Evolutionary conservation across 257 asterid genomes (phyloP).

Genomic region (Solanum neorickii): DNA sequence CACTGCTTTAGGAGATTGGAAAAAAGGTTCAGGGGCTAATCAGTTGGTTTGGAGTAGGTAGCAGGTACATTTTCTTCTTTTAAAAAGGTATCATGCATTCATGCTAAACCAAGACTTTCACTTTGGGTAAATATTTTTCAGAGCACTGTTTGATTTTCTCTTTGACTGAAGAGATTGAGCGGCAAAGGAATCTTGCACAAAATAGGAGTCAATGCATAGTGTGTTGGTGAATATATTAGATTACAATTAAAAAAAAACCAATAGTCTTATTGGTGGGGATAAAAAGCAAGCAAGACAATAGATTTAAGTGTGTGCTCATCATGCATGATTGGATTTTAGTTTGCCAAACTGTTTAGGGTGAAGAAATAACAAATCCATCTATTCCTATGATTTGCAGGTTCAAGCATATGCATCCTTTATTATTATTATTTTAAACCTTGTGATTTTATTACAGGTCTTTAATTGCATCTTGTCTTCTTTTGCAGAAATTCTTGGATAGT

Average conservation of each 20-base stretch:
- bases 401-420: not conserved
- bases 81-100: not conserved
- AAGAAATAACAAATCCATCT: not conserved
- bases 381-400: not conserved
- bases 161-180: not conserved
- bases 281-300: not conserved
- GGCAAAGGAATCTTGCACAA: not conserved
- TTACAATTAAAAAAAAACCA: not conserved
- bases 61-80: not conserved
- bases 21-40: not conserved
- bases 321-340: not conserved
- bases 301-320: not conserved
- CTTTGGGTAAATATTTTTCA: not conserved
- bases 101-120: not conserved
- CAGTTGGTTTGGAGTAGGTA: not conserved
- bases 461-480: constrained; percentile 6
- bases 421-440: not conserved
- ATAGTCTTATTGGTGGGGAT: not conserved
- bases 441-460: not conserved
- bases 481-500: constrained; percentile 98
- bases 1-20: not conserved
- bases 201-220: not conserved
- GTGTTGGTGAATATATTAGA: not conserved
- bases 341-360: not conserved
- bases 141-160: not conserved